Percentiles rank a stretch among this genome's conserved stretches.
phyloP scores from a whole-genome alignment of 371 early-diverging fungal species.

The Apophysomyces trapeziformis region DNA sequence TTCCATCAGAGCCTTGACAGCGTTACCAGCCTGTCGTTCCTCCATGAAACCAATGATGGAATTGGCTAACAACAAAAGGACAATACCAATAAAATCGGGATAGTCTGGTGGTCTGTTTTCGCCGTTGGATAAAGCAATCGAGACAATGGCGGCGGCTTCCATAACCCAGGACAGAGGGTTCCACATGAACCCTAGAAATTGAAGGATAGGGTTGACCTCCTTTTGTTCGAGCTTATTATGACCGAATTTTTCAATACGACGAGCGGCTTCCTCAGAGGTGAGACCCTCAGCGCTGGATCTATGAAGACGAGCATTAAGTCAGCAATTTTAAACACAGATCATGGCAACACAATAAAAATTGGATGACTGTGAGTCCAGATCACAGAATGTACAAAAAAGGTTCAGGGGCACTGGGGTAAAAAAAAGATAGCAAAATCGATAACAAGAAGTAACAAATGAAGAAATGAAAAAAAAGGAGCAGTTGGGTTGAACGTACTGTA shows the following conservation, averaged over 20 bases:
- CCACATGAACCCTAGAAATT: conserved; percentile 89
- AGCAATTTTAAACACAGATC: neutral
- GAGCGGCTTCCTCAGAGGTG: conserved; percentile 63
- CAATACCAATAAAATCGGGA: conserved; percentile 83
- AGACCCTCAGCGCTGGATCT: conserved; percentile 64
- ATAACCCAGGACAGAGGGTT: conserved; percentile 81
- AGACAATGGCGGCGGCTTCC: conserved; percentile 77
- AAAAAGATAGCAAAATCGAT: conserved; percentile 16
- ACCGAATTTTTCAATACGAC: conserved; percentile 70
- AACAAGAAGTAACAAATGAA: conserved; percentile 14
- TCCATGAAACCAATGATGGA: conserved; percentile 86
- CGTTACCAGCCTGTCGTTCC: conserved; percentile 80
- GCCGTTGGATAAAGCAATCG: conserved; percentile 73
- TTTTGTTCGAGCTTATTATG: conserved; percentile 73
- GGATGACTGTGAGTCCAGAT: neutral
- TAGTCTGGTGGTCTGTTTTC: conserved; percentile 72
- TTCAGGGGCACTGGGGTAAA: conserved; percentile 9
- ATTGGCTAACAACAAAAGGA: conserved; percentile 79
- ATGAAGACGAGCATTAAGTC: conserved; percentile 11
- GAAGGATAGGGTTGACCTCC: conserved; percentile 77
- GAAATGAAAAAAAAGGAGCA: conserved; percentile 9
- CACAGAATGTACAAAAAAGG: conserved; percentile 14
- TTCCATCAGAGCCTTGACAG: conserved; percentile 78
- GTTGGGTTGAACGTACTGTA: conserved; percentile 52
- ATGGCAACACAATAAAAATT: neutral